Base-by-base conservation (phyloP, 2,329 filamentous ascomycete genomes). In the Calycina herbarum region DNA sequence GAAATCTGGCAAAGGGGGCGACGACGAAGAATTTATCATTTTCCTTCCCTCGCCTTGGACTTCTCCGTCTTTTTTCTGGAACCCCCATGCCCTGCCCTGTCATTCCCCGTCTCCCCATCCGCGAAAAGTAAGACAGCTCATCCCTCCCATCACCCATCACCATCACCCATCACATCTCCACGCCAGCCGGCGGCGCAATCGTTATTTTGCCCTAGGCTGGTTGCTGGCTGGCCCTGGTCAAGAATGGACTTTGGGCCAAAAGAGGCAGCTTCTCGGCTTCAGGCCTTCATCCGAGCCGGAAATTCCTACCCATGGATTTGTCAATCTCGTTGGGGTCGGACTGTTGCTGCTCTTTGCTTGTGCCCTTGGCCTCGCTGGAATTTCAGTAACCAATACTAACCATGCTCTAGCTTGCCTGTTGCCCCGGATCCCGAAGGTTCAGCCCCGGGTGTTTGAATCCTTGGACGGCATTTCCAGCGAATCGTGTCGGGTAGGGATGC, bases 111-210 rank as follows among this genome's bases (percentile, higher is more conserved):
- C 56, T 56, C 64, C 57, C 63, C 62, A 38, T 42, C 45, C 59
- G 48, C 33, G 60, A 61, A 64, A 63, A 68, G 62, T 64, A 68
- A 70, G 69, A 71, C 69, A 72, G 42, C 64, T 65, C 69, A 71
- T 71, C 66, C 69, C 69, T 67, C 68, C 68, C 67, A 66, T 31
- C 62, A 24, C 45, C n/a, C 8, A 45, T 51, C 45, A 24, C 66
- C 27, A 29, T 29, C 27, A 29, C 27, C 27, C 27, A 29, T 29
- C 27, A 29, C 27, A 64, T 61, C 40, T 57, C 42, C 59, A 64
- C 63, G 63, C 65, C 65, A 66, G 65, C 62, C n/a, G 45, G 45
- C 45, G 45, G 45, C 31, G 35, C 31, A 38, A 38, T 35, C 31
- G 31, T n/a, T 33, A 20, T 58, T 38, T n/a, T n/a, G 29, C 57